Base-by-base conservation (phyloP, 148 eudicot species). In the Chenopodium berlandieri region DNA sequence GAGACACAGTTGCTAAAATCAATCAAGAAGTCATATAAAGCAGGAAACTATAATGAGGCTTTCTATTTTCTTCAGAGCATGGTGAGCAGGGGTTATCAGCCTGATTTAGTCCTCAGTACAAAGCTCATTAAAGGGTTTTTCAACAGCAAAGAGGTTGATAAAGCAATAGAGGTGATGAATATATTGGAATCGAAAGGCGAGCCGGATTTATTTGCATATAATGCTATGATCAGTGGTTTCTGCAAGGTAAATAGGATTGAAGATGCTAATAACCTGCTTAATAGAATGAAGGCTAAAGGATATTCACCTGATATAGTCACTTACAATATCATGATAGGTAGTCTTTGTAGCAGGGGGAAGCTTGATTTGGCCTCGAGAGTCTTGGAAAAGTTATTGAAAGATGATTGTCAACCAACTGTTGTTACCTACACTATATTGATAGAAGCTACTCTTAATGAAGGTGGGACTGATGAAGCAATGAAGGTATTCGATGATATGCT, bases 241-340 rank as follows among this genome's bases (percentile, higher is more conserved):
- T 92, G 94, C 68, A 92, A 92, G 84, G 23, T 83, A 75, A 89
- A 91, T 77, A 84, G 78, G 11, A 84, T 91, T 58, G 94, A 90
- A 40, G 75, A 87, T 9, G 92, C 92, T 12, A 85, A 89, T 73
- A 70, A 75, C 40, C 84, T 91, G 81, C 83, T 92, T 82, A 77
- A 83, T 58, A 82, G 90, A 54, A 92, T 92, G 92, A 86, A 83
- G 56, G 79, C 65, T 54, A 78, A 83, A 75, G 94, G 94, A 16
- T 90, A 83, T 84, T 75, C 88, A 1, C 91, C 94, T 1, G 92
- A 92, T 88, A 80, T 88, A n/a, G 89, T 92, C 10, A 91, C 97
- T 2, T 90, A 92, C 73, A 92, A 92, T 44, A 92, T 91, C 67
- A 84, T 92, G 91, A 91, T 92, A 62, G 94, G 97, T 62, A 92